Percentiles rank a stretch among this genome's conserved stretches.
Conservation (phyloP, 495 filamentous ascomycete species). For the Tuber aestivum region DNA sequence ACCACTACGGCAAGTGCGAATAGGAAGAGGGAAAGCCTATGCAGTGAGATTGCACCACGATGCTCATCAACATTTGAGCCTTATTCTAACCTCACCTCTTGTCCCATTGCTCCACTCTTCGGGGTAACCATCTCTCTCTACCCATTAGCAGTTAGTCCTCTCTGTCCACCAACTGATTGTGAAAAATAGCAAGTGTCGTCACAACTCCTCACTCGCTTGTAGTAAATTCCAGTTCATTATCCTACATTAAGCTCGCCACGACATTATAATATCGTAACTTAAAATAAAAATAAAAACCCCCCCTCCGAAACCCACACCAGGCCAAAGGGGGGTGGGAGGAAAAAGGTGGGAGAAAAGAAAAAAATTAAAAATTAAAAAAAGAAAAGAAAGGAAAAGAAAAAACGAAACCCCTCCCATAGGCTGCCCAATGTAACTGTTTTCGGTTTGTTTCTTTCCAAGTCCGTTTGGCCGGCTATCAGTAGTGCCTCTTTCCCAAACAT, state of each 20-base stretch:
- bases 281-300: background rate
- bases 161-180: background rate
- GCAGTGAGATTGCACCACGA: background rate
- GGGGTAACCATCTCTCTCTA: background rate
- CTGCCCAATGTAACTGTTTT: background rate
- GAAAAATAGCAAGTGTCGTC: background rate
- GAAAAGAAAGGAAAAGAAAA: background rate
- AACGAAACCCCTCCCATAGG: background rate
- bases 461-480: too few species aligned
- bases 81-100: conserved; percentile 1
- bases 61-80: conserved; percentile 4
- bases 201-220: background rate
- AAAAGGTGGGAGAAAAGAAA: background rate
- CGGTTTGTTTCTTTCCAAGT: background rate
- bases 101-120: background rate
- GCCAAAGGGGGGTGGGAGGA: background rate
- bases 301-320: background rate
- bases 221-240: background rate
- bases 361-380: background rate
- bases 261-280: background rate
- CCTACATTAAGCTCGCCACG: background rate
- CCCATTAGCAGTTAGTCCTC: background rate
- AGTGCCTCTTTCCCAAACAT: background rate
- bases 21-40: background rate
- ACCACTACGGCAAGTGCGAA: background rate